phyloP scores from a whole-genome alignment of 1,284 basidiomycete genomes.

The Leccinum olivaceoglutinosum region DNA sequence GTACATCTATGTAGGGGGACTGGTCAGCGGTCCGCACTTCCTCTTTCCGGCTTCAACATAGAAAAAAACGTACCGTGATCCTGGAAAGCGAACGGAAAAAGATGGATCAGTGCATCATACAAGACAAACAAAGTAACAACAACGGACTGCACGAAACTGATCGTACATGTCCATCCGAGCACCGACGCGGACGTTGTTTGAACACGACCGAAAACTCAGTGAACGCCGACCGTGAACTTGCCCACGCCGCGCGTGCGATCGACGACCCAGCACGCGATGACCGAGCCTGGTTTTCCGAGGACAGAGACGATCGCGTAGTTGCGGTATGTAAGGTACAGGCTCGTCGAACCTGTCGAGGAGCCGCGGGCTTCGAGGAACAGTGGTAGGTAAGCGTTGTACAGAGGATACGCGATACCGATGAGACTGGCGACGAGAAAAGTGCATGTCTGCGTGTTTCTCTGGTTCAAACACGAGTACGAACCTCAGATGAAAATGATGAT shows the following conservation, averaged over 20 bases:
- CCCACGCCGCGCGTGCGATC: constrained; percentile 38
- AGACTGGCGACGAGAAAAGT: too few relatives aligned
- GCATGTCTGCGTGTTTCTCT: too few relatives aligned
- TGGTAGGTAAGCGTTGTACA: constrained; percentile 50
- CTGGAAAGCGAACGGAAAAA: constrained; percentile 13
- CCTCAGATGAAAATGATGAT: too few relatives aligned
- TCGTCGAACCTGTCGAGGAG: constrained; percentile 26
- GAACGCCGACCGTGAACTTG: constrained; percentile 33
- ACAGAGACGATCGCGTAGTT: constrained; percentile 47
- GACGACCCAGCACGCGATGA: constrained; percentile 50
- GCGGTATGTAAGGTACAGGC: constrained; percentile 37
- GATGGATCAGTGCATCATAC: constrained; percentile 15
- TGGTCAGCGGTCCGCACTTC: background rate
- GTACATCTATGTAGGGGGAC: constrained; percentile 40
- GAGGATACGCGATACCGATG: constrained; percentile 46
- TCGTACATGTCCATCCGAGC: constrained; percentile 51
- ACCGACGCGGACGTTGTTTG: constrained; percentile 38
- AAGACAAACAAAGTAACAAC: background rate
- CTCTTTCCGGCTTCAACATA: background rate
- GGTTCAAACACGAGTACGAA: too few relatives aligned
- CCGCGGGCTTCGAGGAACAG: constrained; percentile 44
- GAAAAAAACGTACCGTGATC: constrained; percentile 25
- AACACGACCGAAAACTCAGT: constrained; percentile 51
- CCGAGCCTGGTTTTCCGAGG: constrained; percentile 52
- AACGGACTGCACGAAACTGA: constrained; percentile 39